phyloP scores from a whole-genome alignment of 495 filamentous ascomycete species.

The Lasiosphaeriaceae sp. region DNA sequence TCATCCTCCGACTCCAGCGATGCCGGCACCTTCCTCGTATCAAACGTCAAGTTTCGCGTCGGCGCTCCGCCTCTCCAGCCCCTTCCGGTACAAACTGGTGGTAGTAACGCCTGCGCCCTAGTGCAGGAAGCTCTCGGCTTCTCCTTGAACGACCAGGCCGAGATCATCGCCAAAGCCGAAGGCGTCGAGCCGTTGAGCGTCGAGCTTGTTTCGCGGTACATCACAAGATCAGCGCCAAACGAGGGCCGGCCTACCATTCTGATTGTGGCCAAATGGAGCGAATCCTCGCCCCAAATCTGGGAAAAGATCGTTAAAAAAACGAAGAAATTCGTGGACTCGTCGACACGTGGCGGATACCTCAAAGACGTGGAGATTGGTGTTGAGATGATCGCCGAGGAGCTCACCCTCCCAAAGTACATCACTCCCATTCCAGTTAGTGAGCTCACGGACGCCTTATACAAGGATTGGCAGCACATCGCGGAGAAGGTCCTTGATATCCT shows the following conservation, averaged over 20 bases:
- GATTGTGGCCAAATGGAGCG: not conserved
- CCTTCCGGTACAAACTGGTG: not conserved
- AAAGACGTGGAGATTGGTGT: not conserved
- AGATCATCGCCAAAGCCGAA: not conserved
- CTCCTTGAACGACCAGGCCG: not conserved
- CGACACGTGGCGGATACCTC: not conserved
- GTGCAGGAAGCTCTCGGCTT: not conserved
- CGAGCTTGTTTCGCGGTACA: not conserved
- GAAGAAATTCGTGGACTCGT: not conserved
- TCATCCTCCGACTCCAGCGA: not conserved
- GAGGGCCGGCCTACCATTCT: not conserved
- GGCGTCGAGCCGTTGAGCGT: not conserved
- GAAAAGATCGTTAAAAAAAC: not conserved
- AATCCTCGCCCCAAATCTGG: not conserved
- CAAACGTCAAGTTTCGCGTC: not conserved
- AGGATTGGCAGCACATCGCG: not conserved
- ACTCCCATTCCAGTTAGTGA: not conserved
- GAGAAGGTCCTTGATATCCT: not conserved
- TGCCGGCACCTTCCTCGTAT: not conserved
- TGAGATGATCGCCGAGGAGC: conserved; percentile 1
- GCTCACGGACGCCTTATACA: not conserved
- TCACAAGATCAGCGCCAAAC: not conserved
- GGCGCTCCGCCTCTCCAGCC: not conserved
- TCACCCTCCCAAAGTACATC: not conserved
- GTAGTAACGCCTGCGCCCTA: not conserved